Conservation (phyloP, 1,139 yeast genomes). For the Scheffersomyces titani region DNA sequence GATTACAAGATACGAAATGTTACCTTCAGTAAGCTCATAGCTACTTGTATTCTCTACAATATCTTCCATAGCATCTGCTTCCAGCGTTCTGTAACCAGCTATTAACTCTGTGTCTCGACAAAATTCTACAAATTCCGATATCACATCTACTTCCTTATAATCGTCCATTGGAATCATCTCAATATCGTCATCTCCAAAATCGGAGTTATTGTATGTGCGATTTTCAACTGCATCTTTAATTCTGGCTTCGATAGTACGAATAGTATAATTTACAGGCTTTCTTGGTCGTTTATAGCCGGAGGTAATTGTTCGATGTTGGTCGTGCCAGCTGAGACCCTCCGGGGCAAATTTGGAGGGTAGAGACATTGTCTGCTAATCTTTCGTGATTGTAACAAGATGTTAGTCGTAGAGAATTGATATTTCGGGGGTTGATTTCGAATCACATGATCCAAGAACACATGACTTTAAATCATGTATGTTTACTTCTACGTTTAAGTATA, state of each 20-base stretch:
- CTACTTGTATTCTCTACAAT: neutral
- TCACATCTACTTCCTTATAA: conserved; percentile 43
- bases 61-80: neutral
- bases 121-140: conserved; percentile 40
- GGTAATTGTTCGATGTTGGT: conserved; percentile 33
- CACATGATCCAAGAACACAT: neutral
- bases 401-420: neutral
- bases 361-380: conserved; percentile 11
- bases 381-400: neutral
- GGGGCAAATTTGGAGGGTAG: conserved; percentile 51
- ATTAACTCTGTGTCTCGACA: conserved; percentile 1
- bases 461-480: neutral
- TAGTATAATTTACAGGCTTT: conserved; percentile 25
- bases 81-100: neutral
- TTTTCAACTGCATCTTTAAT: conserved; percentile 29
- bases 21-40: conserved; percentile 18
- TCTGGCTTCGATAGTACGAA: conserved; percentile 33
- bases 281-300: conserved; percentile 23
- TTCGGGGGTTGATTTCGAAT: neutral
- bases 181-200: conserved; percentile 37
- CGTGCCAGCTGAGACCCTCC: conserved; percentile 34
- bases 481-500: neutral
- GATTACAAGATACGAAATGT: conserved; percentile 50
- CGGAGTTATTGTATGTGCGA: conserved; percentile 5
- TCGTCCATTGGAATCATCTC: conserved; percentile 56